Evolutionary conservation across 129 eudicot species (phyloP), one percentile per base, ranked within the genome.

Genomic region (Flaveria linearis): DNA sequence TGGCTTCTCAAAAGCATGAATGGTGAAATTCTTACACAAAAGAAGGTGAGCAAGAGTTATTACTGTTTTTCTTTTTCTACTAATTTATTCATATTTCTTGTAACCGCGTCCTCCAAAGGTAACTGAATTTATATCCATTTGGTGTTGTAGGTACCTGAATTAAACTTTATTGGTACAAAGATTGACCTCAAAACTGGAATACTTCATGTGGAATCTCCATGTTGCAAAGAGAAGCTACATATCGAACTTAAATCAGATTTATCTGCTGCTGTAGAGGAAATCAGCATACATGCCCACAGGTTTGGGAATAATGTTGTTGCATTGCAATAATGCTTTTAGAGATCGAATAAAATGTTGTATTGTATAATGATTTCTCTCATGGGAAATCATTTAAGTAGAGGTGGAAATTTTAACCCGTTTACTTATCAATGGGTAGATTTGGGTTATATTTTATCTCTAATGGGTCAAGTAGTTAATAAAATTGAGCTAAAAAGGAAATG

Each of bases 21-120:
- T 75, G 97, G 97, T 62, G 99, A 94, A 81, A 80, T 91, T 61
- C 96, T 94, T 77, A 94, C 99, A 45, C 99, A 91, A 41, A 94
- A 94, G 81, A 94, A 91, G 92, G 99, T 94, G 20, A 63, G 68
- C 68, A 68, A 52, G 45, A 62, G 16, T 23, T 45, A 18, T 18
- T 69, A 61, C 15, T 69, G 42, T 76, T 65, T 68, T 20, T 52
- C 66, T 53, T 68, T 61, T 67, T 12, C 33, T 65, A 28, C 6
- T 46, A 13, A 8, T 47, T 41, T 46, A 49, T 63, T 47, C 51
- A 23, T 26, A 46, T 25, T 28, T 28, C 16, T 47, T 63, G 41
- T 16, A 66, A 17, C 16, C 0, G 25, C 41, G 13, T 66, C 41
- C 26, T 50, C 12, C 20, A 22, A 46, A 51, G 15, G 26, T 55